Evolutionary conservation across 345 rosid genomes (phyloP), one percentile per base, ranked within the genome.

Genomic region (Ceriops tagal): DNA sequence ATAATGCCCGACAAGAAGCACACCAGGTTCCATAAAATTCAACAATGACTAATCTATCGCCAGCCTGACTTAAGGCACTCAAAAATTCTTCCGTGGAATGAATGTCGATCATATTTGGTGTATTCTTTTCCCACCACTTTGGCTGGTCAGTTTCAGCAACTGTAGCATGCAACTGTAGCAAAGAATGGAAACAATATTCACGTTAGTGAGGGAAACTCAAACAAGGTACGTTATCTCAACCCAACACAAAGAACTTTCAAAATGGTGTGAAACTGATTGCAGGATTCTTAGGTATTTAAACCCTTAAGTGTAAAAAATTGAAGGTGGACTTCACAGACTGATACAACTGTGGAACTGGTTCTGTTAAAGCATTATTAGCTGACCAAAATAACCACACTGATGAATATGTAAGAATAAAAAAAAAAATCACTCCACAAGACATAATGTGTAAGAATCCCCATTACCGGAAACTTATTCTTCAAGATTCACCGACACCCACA

Each of bases 1-100:
- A 92, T 60, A 92, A 79, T 67, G 97, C 96, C 72, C 89, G 84
- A 73, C 97, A 92, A 68, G 96, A 92, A 61, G 96, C 97, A 79
- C 97, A 92, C 97, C 97, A 92, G 35, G 97, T 89, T 73, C 97
- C 97, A 82, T 92, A 92, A 82, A 92, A 92, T 71, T 92, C 97
- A 57, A 92, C 96, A 78, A 92, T 89, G 52, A 92, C 97, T 84
- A 92, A 78, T 82, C 83, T 89, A 69, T 92, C 92, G 6, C 88
- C 89, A 0, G 97, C 92, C 76, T 81, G 83, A 61, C 90, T 87
- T 71, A 92, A 82, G 49, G 92, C 90, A 27, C 81, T 73, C 71
- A 89, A 78, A 79, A 89, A 92, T 70, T 89, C 97, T 74, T 88
- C 86, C 13, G 97, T 88, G 8, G 97, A 92, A 79, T 89, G 97